A percentile compares a stretch with the other conserved stretches of the same genome.
Evolutionary conservation across 78 protist species (phyloP).

Genomic region (Protostelium mycophagum): DNA sequence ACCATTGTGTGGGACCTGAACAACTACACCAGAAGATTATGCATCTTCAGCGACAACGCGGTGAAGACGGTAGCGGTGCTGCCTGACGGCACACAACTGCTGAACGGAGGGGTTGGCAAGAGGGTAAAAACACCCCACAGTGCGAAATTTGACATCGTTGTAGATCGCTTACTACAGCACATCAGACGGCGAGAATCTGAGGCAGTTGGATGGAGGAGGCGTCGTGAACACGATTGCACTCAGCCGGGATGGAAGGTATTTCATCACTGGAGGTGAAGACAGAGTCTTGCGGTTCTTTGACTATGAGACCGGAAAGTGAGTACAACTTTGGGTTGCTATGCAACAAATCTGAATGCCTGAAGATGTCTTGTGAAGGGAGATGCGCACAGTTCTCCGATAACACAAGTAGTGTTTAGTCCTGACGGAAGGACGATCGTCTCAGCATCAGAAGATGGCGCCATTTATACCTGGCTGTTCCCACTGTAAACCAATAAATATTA

Average conservation of each 20-base stretch:
- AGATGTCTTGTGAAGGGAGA: not conserved
- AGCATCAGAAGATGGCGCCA: not conserved
- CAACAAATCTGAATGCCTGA: too few species aligned
- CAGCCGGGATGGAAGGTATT: not conserved
- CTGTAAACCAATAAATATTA: too few species aligned
- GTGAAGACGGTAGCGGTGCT: not conserved
- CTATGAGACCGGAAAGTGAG: not conserved
- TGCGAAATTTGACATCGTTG: too few species aligned
- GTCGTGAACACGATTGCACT: not conserved
- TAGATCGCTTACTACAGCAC: not conserved
- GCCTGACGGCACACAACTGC: not conserved
- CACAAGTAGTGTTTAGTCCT: not conserved
- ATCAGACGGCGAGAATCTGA: not conserved
- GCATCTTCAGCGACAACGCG: not conserved
- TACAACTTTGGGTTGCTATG: not conserved
- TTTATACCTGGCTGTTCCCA: not conserved
- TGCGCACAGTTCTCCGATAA: not conserved
- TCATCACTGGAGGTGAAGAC: not conserved
- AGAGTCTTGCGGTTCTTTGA: not conserved
- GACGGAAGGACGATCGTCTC: not conserved
- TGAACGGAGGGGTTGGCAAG: not conserved
- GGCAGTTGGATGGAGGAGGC: not conserved
- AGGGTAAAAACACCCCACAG: not conserved
- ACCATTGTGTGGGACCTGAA: slow-evolving; percentile 61
- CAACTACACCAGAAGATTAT: not conserved